Evolutionary conservation across 2,329 filamentous ascomycete species (phyloP).

Genomic region (Pyrenophora teres): DNA sequence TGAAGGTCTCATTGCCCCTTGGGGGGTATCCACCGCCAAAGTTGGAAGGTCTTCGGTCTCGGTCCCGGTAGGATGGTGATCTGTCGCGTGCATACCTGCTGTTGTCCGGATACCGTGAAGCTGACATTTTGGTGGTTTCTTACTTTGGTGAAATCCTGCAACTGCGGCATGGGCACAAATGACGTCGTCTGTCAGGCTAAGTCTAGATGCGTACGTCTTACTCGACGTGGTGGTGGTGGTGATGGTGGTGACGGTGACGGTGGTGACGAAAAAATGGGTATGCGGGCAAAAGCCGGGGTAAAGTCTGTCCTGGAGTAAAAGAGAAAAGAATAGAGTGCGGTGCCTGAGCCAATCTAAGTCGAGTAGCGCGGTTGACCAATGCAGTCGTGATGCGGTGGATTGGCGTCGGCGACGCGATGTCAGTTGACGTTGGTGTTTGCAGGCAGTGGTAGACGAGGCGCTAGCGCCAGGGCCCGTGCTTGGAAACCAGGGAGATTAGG

Average conservation of each 20-base stretch:
- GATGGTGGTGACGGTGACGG: no score
- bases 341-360: not conserved
- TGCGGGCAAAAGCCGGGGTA: not conserved
- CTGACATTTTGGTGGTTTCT: constrained; percentile 36
- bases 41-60: constrained; percentile 69
- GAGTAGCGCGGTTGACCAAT: not conserved
- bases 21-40: constrained; percentile 62
- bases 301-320: not conserved
- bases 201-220: not conserved
- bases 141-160: constrained; percentile 5
- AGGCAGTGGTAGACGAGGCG: constrained; percentile 16
- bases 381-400: constrained; percentile 6
- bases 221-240: not conserved
- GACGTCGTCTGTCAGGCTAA: constrained; percentile 1
- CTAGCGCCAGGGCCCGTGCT: constrained; percentile 23
- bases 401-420: constrained; percentile 15
- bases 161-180: constrained; percentile 23
- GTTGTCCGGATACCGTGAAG: constrained; percentile 43
- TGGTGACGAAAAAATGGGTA: not conserved
- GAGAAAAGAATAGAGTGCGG: no score
- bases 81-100: constrained; percentile 50
- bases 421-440: constrained; percentile 20
- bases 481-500: constrained; percentile 20
- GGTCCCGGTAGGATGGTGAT: constrained; percentile 65
- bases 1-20: constrained; percentile 45